A percentile compares a stretch with the other conserved stretches of the same genome.
Evolutionary conservation across 345 rosid species (phyloP).

Genomic region (Turnera subulata): DNA sequence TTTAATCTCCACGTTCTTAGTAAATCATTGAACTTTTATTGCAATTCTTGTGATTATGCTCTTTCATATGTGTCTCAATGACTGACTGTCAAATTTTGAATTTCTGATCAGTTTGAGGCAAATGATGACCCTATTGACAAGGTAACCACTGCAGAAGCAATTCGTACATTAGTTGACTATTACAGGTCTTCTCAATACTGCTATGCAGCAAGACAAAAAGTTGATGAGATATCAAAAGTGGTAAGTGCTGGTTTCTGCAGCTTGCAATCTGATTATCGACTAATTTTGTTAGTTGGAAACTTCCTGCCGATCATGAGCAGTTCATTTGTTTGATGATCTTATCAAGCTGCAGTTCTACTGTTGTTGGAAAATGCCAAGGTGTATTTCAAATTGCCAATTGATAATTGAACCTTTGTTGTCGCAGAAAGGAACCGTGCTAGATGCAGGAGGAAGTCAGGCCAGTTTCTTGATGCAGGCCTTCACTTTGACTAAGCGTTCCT

Average conservation of each 20-base stretch:
- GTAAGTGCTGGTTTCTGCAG: constrained; percentile 41
- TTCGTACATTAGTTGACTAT: constrained; percentile 49
- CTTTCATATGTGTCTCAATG: neutral
- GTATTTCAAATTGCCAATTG: neutral
- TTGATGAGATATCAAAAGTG: constrained; percentile 78
- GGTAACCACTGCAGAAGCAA: constrained; percentile 84
- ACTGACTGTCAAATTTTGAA: constrained; percentile 1
- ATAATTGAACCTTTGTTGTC: neutral
- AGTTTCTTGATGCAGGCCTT: constrained; percentile 84
- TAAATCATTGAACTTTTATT: neutral
- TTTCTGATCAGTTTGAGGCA: constrained; percentile 48
- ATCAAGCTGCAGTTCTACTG: too few relatives aligned
- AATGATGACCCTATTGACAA: constrained; percentile 80
- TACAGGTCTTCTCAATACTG: constrained; percentile 66
- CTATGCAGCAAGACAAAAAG: constrained; percentile 58
- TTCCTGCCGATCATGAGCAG: neutral
- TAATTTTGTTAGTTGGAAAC: neutral
- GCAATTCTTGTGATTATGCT: neutral
- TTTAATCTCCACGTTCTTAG: neutral
- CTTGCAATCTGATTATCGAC: neutral
- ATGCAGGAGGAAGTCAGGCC: constrained; percentile 92
- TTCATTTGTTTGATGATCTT: neutral
- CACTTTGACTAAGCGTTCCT: constrained; percentile 80
- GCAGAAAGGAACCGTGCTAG: constrained; percentile 92
- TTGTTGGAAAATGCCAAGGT: too few relatives aligned